Percentiles rank a stretch among this genome's conserved stretches.
phyloP scores from a whole-genome alignment of 2,329 filamentous ascomycete species.

The Ascochyta viciae-villosae region DNA sequence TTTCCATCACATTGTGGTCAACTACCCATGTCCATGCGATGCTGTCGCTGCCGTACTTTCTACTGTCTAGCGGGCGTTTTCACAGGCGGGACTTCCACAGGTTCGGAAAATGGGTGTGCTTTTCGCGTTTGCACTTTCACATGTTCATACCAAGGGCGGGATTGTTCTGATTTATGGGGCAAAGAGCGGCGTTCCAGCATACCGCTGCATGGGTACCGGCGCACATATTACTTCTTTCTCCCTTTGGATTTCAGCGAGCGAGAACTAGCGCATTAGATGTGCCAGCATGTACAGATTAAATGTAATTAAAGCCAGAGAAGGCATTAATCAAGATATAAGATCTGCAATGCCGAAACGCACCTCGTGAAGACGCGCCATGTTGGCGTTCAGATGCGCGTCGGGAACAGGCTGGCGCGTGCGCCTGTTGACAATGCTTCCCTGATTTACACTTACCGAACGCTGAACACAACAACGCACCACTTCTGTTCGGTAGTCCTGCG shows the following conservation, averaged over 20 bases:
- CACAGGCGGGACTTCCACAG: slow-evolving; percentile 34
- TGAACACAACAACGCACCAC: not conserved
- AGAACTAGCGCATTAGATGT: slow-evolving; percentile 7
- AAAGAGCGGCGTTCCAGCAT: slow-evolving; percentile 30
- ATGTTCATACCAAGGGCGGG: slow-evolving; percentile 30
- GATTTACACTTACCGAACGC: not conserved
- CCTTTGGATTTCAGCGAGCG: slow-evolving; percentile 4
- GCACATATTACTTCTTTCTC: slow-evolving; percentile 1
- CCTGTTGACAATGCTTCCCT: slow-evolving; percentile 8
- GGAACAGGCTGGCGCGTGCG: not conserved
- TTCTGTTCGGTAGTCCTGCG: not conserved
- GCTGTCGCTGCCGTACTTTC: slow-evolving; percentile 1
- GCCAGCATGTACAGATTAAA: slow-evolving; percentile 18
- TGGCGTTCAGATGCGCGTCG: slow-evolving; percentile 3
- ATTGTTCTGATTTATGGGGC: slow-evolving; percentile 18
- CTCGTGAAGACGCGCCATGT: slow-evolving; percentile 10
- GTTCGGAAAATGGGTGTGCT: slow-evolving; percentile 30
- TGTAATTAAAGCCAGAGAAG: slow-evolving; percentile 13
- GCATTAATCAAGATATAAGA: slow-evolving; percentile 10
- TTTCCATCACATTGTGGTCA: not conserved
- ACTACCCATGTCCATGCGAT: not conserved
- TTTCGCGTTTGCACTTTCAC: slow-evolving; percentile 21
- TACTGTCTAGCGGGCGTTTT: slow-evolving; percentile 34
- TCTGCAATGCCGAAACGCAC: too few relatives aligned
- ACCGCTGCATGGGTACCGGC: slow-evolving; percentile 29